Evolutionary conservation across 1,284 basidiomycete species (phyloP).

Genomic region (Porogramme epimiltina): DNA sequence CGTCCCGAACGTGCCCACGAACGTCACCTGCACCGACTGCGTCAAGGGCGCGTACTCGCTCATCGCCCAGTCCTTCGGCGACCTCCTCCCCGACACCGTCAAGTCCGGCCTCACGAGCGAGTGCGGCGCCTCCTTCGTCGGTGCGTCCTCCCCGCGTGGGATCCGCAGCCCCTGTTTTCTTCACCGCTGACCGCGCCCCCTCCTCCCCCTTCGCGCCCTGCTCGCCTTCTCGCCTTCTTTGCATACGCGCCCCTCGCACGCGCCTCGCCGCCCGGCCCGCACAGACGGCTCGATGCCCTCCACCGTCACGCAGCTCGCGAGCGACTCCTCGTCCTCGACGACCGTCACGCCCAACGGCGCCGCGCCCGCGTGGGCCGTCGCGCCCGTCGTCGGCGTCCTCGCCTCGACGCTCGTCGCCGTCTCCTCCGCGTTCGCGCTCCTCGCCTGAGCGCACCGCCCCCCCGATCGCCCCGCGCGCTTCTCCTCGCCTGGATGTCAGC

Average conservation of each 20-base stretch:
- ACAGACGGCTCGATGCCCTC: conserved; percentile 5
- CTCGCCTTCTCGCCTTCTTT: neutral
- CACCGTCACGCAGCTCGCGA: neutral
- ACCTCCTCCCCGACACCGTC: conserved; percentile 29
- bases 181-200: no score
- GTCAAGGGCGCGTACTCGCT: conserved; percentile 53
- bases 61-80: conserved; percentile 41
- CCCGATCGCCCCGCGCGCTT: no score
- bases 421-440: conserved; percentile 33
- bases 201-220: neutral
- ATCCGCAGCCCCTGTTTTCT: neutral
- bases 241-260: no score
- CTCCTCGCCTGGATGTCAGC: neutral
- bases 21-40: conserved; percentile 57
- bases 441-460: conserved; percentile 30
- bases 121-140: conserved; percentile 54
- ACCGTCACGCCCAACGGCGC: conserved; percentile 31
- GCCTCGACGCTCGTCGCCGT: conserved; percentile 33
- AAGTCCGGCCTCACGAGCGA: conserved; percentile 37
- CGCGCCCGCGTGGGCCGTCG: conserved; percentile 20
- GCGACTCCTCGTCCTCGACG: neutral
- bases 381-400: conserved; percentile 22
- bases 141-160: conserved; percentile 34
- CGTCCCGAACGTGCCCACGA: conserved; percentile 37
- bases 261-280: neutral